Conservation (phyloP, 176 grass and related monocot genomes). For the Typha latifolia region DNA sequence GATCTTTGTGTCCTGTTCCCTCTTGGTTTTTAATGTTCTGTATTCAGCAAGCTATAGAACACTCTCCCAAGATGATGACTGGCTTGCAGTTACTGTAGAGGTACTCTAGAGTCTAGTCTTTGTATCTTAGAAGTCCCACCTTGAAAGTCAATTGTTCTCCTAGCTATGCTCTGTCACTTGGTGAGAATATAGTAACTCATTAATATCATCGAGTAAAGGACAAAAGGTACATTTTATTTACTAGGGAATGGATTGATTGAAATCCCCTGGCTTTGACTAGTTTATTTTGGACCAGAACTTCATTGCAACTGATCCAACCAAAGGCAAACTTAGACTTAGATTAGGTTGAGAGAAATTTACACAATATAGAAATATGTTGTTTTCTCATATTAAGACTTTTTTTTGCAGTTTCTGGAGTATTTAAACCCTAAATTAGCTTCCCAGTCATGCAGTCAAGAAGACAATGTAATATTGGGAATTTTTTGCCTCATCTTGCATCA, state of each 20-base stretch:
- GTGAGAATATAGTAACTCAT: too few species aligned
- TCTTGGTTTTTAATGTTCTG: conserved; percentile 68
- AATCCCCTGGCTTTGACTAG: neutral
- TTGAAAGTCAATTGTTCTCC: neutral
- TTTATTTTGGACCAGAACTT: neutral
- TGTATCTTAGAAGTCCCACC: conserved; percentile 1
- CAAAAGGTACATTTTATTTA: too few species aligned
- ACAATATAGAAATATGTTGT: conserved; percentile 1
- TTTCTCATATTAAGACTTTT: conserved; percentile 1
- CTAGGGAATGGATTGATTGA: neutral
- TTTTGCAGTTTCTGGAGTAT: conserved; percentile 56
- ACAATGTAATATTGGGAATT: conserved; percentile 55
- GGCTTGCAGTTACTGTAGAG: conserved; percentile 64
- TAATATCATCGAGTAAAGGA: too few species aligned
- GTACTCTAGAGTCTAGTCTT: conserved; percentile 18
- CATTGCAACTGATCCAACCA: too few species aligned
- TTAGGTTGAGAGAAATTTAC: neutral
- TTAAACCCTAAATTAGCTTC: conserved; percentile 32
- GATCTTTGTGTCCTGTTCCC: conserved; percentile 37
- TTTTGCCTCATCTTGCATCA: conserved; percentile 62
- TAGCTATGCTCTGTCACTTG: too few species aligned
- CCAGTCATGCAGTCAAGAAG: conserved; percentile 34
- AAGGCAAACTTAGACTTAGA: too few species aligned
- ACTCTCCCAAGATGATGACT: conserved; percentile 41
- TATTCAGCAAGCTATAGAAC: conserved; percentile 37